Evolutionary conservation across 2,329 filamentous ascomycete species (phyloP), one percentile per base, ranked within the genome.

Genomic region (Fusarium drepaniforme): DNA sequence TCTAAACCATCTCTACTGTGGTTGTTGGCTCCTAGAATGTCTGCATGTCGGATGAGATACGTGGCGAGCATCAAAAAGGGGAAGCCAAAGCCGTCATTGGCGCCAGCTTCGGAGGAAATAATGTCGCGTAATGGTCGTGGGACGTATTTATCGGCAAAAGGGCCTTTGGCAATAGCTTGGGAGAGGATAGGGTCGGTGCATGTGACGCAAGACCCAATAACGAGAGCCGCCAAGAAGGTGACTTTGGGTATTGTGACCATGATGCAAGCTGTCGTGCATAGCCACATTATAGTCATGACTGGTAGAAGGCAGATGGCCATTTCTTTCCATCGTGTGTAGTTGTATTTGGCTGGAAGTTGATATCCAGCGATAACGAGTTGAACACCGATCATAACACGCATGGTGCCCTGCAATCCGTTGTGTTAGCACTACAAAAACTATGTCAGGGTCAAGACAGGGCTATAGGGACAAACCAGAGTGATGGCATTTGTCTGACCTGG

Each of bases 301-400:
- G 90, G 90, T 8, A 92, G 75, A 8, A 92, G 82, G 51, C 86
- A 88, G 11, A 91, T 84, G 6, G 84, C 79, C 80, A 92, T 85
- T 66, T 90, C 89, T 66, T 86, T 88, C 82, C 86, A 88, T 3
- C 85, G 86, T 3, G 80, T 77, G 66, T 80, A 79, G 46, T 87
- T 82, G 78, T 92, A 92, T 76, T 86, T 88, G 51, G 88, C 88
- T 0, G 90, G 90, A 1, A 92, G 82, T 75, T 92, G 89, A 74
- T 89, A 92, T 30, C 90, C 90, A 3, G 89, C 90, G 68, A 92
- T 92, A 40, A 91, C 85, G n/a, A 92, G 84, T 74, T 92, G 90
- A 3, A 92, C 85, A 5, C 90, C 89, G 66, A 92, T 91, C 68
- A 92, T 89, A 33, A 92, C 83, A n/a, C 90, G 86, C 71, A 86